phyloP scores from a whole-genome alignment of 1,284 basidiomycete species.

The Tilletia caries region DNA sequence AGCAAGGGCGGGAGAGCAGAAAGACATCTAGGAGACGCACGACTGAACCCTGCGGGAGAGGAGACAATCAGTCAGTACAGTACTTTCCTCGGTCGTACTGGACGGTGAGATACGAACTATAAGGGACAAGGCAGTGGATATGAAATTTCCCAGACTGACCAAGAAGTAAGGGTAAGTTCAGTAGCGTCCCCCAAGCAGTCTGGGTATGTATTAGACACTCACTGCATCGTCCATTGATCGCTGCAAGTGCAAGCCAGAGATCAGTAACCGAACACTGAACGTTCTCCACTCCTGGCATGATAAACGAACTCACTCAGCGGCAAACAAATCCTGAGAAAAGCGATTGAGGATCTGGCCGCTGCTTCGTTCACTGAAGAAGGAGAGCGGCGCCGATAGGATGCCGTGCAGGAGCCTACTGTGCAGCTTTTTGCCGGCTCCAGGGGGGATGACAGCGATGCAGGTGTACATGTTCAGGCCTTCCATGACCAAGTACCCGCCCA shows the following conservation, averaged over 20 bases:
- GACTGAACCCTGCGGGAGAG: neutral
- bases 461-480: conserved; percentile 19
- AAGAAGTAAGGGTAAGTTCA: no score
- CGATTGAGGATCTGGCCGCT: conserved; percentile 37
- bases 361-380: conserved; percentile 31
- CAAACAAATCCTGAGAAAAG: conserved; percentile 41
- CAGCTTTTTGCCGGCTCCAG: conserved; percentile 25
- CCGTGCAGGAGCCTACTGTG: conserved; percentile 26
- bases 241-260: neutral
- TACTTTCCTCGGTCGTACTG: no score
- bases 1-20: no score
- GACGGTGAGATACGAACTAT: neutral
- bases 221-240: conserved; percentile 5
- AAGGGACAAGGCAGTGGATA: neutral
- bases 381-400: conserved; percentile 28
- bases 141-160: neutral
- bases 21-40: neutral
- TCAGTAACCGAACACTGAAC: no score
- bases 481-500: neutral
- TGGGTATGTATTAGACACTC: neutral
- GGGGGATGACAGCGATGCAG: conserved; percentile 12
- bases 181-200: no score
- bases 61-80: no score
- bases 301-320: conserved; percentile 24
- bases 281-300: no score